phyloP scores from a whole-genome alignment of 192 early-diverging fungal species.

The Backusella tarrabulga region DNA sequence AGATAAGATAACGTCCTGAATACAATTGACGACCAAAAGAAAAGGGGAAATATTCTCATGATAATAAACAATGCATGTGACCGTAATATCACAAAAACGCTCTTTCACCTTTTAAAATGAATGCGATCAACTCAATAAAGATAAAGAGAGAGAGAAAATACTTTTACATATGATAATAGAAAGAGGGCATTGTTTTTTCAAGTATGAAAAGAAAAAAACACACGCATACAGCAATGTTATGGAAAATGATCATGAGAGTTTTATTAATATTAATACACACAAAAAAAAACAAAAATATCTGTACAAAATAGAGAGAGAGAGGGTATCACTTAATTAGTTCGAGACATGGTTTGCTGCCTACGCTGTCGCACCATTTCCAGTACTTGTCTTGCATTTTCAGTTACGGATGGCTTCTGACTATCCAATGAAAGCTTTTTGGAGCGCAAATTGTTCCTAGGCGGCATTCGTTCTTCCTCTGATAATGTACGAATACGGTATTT shows the following conservation, averaged over 20 bases:
- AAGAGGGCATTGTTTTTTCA: not conserved
- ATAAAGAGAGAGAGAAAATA: too few species aligned
- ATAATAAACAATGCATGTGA: too few species aligned
- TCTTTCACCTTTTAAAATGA: too few species aligned
- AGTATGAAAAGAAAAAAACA: not conserved
- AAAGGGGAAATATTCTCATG: too few species aligned
- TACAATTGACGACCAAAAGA: too few species aligned
- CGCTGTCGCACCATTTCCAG: conserved; percentile 3
- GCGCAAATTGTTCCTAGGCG: not conserved
- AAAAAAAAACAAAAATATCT: not conserved
- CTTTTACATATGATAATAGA: too few species aligned
- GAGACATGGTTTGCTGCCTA: not conserved
- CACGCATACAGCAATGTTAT: not conserved
- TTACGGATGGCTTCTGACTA: not conserved
- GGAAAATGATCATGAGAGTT: not conserved
- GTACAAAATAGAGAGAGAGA: not conserved
- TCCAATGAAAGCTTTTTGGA: not conserved
- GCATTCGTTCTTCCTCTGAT: not conserved
- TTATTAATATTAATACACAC: not conserved
- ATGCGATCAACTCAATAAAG: too few species aligned
- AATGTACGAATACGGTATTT: not conserved
- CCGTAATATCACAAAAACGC: too few species aligned
- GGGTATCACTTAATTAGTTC: not conserved
- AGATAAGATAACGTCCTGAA: too few species aligned
- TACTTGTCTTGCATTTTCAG: conserved; percentile 2